phyloP scores from a whole-genome alignment of 345 rosid genomes.

The Hibiscus tridactylites region DNA sequence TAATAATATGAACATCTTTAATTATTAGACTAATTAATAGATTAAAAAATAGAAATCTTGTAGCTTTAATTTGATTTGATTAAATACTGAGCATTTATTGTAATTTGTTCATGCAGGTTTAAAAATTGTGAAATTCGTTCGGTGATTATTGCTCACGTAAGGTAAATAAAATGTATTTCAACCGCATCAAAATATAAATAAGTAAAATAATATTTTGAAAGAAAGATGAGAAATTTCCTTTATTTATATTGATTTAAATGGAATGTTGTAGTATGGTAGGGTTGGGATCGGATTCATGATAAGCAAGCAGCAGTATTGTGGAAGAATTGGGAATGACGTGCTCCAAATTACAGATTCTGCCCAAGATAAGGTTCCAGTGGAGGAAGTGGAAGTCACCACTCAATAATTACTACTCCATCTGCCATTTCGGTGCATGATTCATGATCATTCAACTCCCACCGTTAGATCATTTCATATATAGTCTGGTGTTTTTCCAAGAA shows the following conservation, averaged over 20 bases:
- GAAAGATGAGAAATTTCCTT: not conserved
- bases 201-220: not conserved
- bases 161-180: conserved; percentile 15
- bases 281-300: conserved; percentile 12
- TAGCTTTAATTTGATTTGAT: not conserved
- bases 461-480: not conserved
- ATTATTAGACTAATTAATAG: too few species aligned
- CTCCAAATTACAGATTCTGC: not conserved
- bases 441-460: not conserved
- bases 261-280: conserved; percentile 4
- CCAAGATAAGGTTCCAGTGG: not conserved
- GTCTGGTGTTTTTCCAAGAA: not conserved
- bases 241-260: not conserved
- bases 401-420: not conserved
- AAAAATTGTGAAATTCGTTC: conserved; percentile 55
- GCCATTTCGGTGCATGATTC: not conserved
- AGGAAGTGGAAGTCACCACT: conserved; percentile 13
- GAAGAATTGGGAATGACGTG: conserved; percentile 2
- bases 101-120: conserved; percentile 27
- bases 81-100: not conserved
- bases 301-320: not conserved
- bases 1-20: too few species aligned
- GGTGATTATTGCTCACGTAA: conserved; percentile 22
- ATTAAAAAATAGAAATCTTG: too few species aligned
- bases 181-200: too few species aligned